phyloP scores from a whole-genome alignment of 1,284 basidiomycete species.

The Anthracocystis setariae region DNA sequence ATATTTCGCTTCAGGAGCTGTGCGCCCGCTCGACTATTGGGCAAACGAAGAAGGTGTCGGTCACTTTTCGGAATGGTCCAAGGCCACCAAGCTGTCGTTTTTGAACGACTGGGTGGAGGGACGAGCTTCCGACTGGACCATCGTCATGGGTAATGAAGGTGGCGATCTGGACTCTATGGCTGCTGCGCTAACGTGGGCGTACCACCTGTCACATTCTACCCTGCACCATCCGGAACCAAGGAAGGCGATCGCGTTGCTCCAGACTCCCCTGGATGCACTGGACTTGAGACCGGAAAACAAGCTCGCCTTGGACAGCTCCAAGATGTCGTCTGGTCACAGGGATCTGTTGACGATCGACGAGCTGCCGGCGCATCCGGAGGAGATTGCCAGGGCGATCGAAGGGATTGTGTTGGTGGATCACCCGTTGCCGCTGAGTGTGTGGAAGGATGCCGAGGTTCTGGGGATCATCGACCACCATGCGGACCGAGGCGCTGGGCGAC shows the following conservation, averaged over 20 bases:
- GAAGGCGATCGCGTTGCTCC: conserved; percentile 58
- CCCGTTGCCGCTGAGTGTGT: conserved; percentile 62
- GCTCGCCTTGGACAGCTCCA: conserved; percentile 61
- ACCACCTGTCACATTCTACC: conserved; percentile 58
- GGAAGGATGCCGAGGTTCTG: conserved; percentile 55
- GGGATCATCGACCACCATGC: conserved; percentile 68
- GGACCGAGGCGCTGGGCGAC: conserved; percentile 60
- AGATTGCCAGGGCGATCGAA: conserved; percentile 55
- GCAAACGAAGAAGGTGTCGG: conserved; percentile 55
- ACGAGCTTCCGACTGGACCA: conserved; percentile 63
- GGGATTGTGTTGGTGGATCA: conserved; percentile 68
- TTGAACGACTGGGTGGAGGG: conserved; percentile 55
- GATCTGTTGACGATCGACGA: conserved; percentile 69
- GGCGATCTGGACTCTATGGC: conserved; percentile 67
- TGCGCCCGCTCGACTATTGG: conserved; percentile 37
- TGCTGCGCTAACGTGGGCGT: conserved; percentile 59
- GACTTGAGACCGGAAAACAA: conserved; percentile 68
- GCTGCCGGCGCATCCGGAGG: conserved; percentile 63
- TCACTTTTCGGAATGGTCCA: conserved; percentile 66
- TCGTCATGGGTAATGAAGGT: conserved; percentile 69
- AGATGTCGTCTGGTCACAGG: conserved; percentile 66
- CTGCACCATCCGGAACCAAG: conserved; percentile 29
- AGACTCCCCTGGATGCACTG: conserved; percentile 64
- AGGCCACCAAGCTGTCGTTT: conserved; percentile 62
- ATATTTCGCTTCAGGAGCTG: conserved; percentile 3